phyloP scores from a whole-genome alignment of 202 grass and related monocot genomes.

The Setaria viridis region DNA sequence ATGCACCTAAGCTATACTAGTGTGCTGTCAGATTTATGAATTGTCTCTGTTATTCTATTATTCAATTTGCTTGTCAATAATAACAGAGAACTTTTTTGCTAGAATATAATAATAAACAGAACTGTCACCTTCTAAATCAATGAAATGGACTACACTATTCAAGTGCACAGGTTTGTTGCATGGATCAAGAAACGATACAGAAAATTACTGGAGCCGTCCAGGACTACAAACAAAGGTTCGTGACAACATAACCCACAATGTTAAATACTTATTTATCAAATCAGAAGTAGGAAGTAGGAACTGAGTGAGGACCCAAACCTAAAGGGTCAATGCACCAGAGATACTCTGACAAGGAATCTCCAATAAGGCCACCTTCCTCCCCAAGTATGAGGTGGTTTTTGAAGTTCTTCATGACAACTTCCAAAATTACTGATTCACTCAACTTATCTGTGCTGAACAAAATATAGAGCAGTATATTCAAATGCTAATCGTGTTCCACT shows the following conservation, averaged over 20 bases:
- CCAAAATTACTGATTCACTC: conserved; percentile 86
- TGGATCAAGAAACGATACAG: neutral
- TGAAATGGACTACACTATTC: conserved; percentile 15
- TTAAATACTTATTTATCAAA: conserved; percentile 13
- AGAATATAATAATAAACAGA: conserved; percentile 4
- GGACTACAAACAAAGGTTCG: neutral
- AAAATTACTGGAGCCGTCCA: conserved; percentile 7
- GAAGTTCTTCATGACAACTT: conserved; percentile 86
- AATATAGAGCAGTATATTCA: conserved; percentile 44
- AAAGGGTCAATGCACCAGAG: conserved; percentile 99
- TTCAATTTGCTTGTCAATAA: conserved; percentile 18
- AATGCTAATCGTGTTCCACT: conserved; percentile 20
- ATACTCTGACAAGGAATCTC: conserved; percentile 87
- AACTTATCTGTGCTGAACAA: conserved; percentile 93
- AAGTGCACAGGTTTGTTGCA: conserved; percentile 1
- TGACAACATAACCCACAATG: neutral
- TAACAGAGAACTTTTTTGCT: neutral
- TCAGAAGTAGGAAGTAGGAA: conserved; percentile 7
- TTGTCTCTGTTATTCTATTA: neutral
- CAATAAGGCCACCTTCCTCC: conserved; percentile 97
- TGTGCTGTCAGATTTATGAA: conserved; percentile 28
- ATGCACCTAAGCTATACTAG: neutral
- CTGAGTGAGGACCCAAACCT: conserved; percentile 63
- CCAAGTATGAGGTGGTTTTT: conserved; percentile 97
- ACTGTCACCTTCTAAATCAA: conserved; percentile 29